Base-by-base conservation (phyloP, 163 green algal genomes). In the Scenedesmus sp. region DNA sequence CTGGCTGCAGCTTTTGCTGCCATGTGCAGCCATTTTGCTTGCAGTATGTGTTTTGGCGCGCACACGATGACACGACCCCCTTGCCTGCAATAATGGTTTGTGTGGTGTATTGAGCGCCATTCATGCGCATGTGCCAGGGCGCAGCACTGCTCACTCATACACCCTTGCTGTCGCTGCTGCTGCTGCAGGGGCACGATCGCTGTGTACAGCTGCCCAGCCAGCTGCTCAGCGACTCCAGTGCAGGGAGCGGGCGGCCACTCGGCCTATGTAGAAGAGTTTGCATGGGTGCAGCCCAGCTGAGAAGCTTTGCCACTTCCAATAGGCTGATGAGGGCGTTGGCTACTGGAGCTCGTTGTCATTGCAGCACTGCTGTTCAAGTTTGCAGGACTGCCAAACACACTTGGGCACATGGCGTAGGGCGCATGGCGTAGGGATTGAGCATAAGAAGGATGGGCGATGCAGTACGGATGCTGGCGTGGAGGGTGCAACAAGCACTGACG, bases 251-350 rank as follows among this genome's bases (percentile, higher is more conserved):
- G 72, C 51, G 73, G 81, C 42, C 80, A n/a, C 35, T 90, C 80
- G 3, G 92, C 93, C 0, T 98, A 98, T 81, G 42, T 88, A n/a
- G 96, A 98, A 87, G 97, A 98, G 92, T 96, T 95, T 93, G 96
- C 96, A 49, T 98, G 96, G 96, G 96, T 98, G 80, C 96, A 98
- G 93, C 89, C 90, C 33, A 88, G 92, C 51, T 89, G 87, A 91
- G 35, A 20, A 20, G 76, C 35, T 35, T 22, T 33, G 59, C 59
- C 3, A 33, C 59, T 35, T n/a, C 6, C 59, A 72, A 22, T 61
- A 61, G 51, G 51, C 51, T 61, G n/a, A n/a, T n/a, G n/a, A n/a
- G n/a, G n/a, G n/a, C n/a, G n/a, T n/a, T n/a, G n/a, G n/a, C n/a
- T n/a, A n/a, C n/a, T n/a, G n/a, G n/a, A 76, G 7, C 65, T 70